phyloP scores from a whole-genome alignment of 768 basidiomycete genomes.

The Boletus reticulatus region DNA sequence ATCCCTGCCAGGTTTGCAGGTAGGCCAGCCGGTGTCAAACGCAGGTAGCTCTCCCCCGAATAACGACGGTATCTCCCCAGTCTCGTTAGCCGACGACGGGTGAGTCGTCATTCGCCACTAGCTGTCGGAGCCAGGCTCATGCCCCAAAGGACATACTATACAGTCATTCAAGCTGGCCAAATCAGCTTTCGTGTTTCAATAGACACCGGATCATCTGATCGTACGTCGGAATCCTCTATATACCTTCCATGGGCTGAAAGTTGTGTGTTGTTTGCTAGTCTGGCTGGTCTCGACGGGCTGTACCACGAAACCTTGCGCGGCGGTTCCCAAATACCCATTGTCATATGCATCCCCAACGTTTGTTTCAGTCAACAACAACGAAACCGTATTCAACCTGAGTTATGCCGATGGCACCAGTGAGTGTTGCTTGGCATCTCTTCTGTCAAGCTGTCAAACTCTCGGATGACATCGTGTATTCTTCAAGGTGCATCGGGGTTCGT shows the following conservation, averaged over 20 bases:
- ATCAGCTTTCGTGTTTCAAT: constrained; percentile 67
- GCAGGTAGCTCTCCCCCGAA: constrained; percentile 24
- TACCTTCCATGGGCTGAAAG: not conserved
- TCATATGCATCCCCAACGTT: constrained; percentile 66
- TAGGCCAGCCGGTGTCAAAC: constrained; percentile 8
- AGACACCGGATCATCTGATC: constrained; percentile 62
- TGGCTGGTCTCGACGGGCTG: constrained; percentile 73
- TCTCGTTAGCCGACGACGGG: constrained; percentile 48
- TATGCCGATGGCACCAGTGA: constrained; percentile 72
- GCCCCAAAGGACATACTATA: constrained; percentile 60
- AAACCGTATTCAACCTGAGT: constrained; percentile 53
- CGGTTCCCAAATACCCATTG: constrained; percentile 70
- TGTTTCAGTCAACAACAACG: constrained; percentile 55
- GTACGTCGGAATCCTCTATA: constrained; percentile 14
- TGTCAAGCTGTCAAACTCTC: not conserved
- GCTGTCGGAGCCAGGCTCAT: constrained; percentile 4
- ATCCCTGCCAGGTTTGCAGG: constrained; percentile 12
- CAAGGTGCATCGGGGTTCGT: constrained; percentile 69
- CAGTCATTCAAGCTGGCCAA: constrained; percentile 55
- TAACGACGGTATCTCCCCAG: constrained; percentile 39
- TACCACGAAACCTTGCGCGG: constrained; percentile 48
- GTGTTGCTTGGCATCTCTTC: constrained; percentile 21
- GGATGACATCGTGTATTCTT: constrained; percentile 4
- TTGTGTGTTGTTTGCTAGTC: constrained; percentile 38
- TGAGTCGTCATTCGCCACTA: constrained; percentile 39